A percentile compares a stretch with the other conserved stretches of the same genome.
phyloP scores from a whole-genome alignment of 306 rosid species.

The Malus asiatica region DNA sequence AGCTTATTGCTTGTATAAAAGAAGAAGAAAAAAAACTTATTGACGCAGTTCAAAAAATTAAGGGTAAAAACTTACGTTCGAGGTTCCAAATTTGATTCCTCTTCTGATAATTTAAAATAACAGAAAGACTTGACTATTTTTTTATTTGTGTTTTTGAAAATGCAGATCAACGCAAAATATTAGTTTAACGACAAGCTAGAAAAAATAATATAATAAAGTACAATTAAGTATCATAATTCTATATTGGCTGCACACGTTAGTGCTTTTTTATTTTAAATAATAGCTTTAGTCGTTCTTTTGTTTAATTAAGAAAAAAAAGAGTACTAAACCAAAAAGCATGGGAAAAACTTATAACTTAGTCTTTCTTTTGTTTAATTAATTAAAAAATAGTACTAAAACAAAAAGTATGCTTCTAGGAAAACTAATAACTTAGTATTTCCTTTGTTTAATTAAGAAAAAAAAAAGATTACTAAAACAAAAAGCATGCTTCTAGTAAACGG shows the following conservation, averaged over 20 bases:
- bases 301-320: neutral
- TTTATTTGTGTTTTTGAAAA: neutral
- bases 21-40: too few species aligned
- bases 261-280: neutral
- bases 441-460: too few species aligned
- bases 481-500: too few species aligned
- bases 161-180: constrained; percentile 2
- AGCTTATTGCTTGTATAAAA: too few species aligned
- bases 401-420: too few species aligned
- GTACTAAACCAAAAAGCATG: neutral
- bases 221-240: neutral
- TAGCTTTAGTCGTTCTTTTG: neutral
- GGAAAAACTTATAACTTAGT: too few species aligned
- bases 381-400: too few species aligned
- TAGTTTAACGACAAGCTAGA: neutral
- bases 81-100: neutral
- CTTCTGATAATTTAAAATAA: too few species aligned
- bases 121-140: neutral
- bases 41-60: neutral
- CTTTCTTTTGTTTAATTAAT: too few species aligned
- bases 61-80: too few species aligned
- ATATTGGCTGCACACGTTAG: constrained; percentile 8
- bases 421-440: too few species aligned
- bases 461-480: too few species aligned
- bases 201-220: neutral